These are phyloP conservation scores for Massarina eburnea DNA, from an alignment of 2,329 filamentous ascomycete species.

Conservation along the genomic window DNA sequence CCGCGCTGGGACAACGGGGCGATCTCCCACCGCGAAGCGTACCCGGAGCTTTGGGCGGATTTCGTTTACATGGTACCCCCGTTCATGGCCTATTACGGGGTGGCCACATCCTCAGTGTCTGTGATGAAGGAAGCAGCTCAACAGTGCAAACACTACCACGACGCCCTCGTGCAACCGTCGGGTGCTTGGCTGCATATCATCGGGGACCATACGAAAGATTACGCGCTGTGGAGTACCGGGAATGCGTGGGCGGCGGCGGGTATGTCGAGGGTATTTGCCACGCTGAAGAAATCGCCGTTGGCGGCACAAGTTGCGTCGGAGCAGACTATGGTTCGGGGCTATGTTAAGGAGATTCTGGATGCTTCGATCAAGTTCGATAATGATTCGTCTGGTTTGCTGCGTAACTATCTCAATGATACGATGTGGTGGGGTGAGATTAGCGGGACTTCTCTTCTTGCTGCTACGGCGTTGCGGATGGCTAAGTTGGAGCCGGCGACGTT, in stretches of 20 bases:
- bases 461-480: conserved; percentile 51
- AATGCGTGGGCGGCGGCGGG: conserved; percentile 54
- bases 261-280: conserved; percentile 51
- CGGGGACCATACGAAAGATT: conserved; percentile 36
- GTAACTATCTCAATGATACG: conserved; percentile 51
- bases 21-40: conserved; percentile 50
- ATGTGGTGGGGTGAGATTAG: conserved; percentile 52
- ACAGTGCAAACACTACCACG: conserved; percentile 47
- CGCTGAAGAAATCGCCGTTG: conserved; percentile 38
- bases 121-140: conserved; percentile 41
- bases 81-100: conserved; percentile 51
- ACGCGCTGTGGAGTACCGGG: conserved; percentile 50
- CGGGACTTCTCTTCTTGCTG: conserved; percentile 51
- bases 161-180: conserved; percentile 36
- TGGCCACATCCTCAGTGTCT: conserved; percentile 39
- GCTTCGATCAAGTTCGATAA: conserved; percentile 37
- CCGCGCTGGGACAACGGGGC: conserved; percentile 51
- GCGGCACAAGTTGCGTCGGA: conserved; percentile 12
- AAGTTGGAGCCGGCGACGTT: conserved; percentile 44
- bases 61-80: conserved; percentile 56
- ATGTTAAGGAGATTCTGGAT: conserved; percentile 43
- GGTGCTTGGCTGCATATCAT: conserved; percentile 53
- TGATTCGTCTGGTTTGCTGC: conserved; percentile 43
- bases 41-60: conserved; percentile 53
- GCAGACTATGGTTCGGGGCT: conserved; percentile 29